Evolutionary conservation across 2,329 filamentous ascomycete species (phyloP).

Genomic region (Xylaria multiplex): DNA sequence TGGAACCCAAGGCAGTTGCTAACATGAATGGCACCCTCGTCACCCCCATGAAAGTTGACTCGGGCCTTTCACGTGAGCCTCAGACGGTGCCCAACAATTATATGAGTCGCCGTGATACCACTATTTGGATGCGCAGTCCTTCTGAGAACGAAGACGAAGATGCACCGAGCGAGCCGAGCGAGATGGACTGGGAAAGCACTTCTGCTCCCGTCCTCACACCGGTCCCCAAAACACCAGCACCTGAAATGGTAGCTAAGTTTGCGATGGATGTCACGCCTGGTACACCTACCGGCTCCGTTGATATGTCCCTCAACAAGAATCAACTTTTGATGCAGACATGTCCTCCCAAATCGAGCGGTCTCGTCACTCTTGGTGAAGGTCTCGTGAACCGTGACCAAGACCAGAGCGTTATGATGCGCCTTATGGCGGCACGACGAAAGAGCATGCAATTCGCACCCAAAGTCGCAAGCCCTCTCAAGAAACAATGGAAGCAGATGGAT

Average conservation of each 20-base stretch:
- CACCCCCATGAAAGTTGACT: slow-evolving; percentile 51
- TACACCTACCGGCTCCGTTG: slow-evolving; percentile 54
- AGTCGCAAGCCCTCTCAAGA: slow-evolving; percentile 75
- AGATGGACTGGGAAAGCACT: slow-evolving; percentile 51
- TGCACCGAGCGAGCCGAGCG: slow-evolving; percentile 47
- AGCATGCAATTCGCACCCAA: slow-evolving; percentile 82
- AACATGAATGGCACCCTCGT: slow-evolving; percentile 75
- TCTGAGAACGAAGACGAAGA: slow-evolving; percentile 54
- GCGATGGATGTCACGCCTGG: slow-evolving; percentile 60
- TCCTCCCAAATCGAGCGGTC: slow-evolving; percentile 59
- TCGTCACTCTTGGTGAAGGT: slow-evolving; percentile 55
- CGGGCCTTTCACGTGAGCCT: slow-evolving; percentile 47
- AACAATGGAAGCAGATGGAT: slow-evolving; percentile 57
- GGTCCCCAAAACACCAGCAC: slow-evolving; percentile 67
- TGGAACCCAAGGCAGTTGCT: slow-evolving; percentile 77
- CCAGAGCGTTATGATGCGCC: slow-evolving; percentile 66
- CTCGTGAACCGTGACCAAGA: slow-evolving; percentile 63
- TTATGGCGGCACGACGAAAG: slow-evolving; percentile 79
- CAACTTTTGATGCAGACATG: slow-evolving; percentile 63
- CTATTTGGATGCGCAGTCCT: slow-evolving; percentile 65
- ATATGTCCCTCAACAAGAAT: slow-evolving; percentile 50
- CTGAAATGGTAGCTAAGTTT: slow-evolving; percentile 63
- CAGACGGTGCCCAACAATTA: slow-evolving; percentile 60
- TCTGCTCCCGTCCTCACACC: slow-evolving; percentile 61
- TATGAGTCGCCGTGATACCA: slow-evolving; percentile 63